Evolutionary conservation across 129 eudicot genomes (phyloP).

Genomic region (Lonicera japonica): DNA sequence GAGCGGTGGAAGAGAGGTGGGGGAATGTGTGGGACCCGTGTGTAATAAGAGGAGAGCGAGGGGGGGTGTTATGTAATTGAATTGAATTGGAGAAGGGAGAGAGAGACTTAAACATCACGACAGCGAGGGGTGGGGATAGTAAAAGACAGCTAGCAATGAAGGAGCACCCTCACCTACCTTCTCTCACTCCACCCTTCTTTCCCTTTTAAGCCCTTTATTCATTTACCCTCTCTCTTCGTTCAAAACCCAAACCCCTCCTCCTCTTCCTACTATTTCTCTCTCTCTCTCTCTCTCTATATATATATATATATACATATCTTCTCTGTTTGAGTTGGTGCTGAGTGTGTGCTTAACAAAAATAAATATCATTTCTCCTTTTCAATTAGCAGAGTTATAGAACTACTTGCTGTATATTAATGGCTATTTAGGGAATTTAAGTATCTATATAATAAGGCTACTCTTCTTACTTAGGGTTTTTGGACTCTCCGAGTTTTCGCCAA

Average conservation of each 20-base stretch:
- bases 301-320: no score
- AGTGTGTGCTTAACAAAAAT: no score
- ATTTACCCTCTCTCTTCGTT: constrained; percentile 14
- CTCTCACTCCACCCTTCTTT: constrained; percentile 19
- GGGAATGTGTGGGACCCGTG: constrained; percentile 26
- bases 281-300: neutral
- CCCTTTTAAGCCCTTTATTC: constrained; percentile 25
- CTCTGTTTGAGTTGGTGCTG: neutral
- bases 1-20: constrained; percentile 36
- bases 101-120: constrained; percentile 43
- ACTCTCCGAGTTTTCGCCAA: constrained; percentile 18
- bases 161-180: constrained; percentile 54
- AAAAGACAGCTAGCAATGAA: constrained; percentile 66
- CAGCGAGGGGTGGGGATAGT: constrained; percentile 24
- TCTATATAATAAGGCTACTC: no score
- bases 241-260: constrained; percentile 7
- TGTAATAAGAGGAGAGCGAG: constrained; percentile 13
- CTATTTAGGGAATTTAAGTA: neutral
- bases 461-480: constrained; percentile 1
- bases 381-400: no score
- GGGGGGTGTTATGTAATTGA: neutral
- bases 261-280: no score
- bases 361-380: no score
- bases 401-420: neutral
- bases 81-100: no score